These are phyloP conservation scores for Schwanniomyces polymorphus DNA, from an alignment of 805 yeast genomes.

Conservation along the genomic window DNA sequence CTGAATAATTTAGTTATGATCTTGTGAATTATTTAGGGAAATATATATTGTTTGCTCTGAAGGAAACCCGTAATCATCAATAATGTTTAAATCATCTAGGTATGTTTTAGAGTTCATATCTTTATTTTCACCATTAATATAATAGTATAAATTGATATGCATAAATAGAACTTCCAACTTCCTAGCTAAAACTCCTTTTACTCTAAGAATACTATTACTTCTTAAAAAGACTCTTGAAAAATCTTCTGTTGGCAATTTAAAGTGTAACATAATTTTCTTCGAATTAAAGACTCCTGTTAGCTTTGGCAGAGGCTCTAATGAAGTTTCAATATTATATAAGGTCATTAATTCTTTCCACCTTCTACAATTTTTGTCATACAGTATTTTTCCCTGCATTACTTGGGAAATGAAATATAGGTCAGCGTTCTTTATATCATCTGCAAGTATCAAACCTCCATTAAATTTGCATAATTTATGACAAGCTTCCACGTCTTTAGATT, in stretches of 20 bases:
- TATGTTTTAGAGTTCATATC: conserved; percentile 10
- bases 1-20: conserved; percentile 35
- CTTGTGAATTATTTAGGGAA: conserved; percentile 3
- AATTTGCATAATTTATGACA: conserved; percentile 36
- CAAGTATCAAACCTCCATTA: conserved; percentile 56
- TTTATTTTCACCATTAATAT: conserved; percentile 19
- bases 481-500: neutral
- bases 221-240: conserved; percentile 18
- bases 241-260: neutral
- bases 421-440: conserved; percentile 55
- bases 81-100: conserved; percentile 25
- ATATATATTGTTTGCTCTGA: conserved; percentile 10
- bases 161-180: conserved; percentile 16
- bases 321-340: conserved; percentile 29
- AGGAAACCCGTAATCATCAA: conserved; percentile 17
- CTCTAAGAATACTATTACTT: conserved; percentile 26
- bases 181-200: conserved; percentile 33
- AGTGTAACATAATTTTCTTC: conserved; percentile 8
- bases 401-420: conserved; percentile 66
- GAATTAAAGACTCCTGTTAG: conserved; percentile 2
- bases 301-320: neutral
- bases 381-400: conserved; percentile 32
- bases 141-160: conserved; percentile 23
- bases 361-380: conserved; percentile 10
- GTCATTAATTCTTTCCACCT: conserved; percentile 46